Base-by-base conservation (phyloP, 345 rosid genomes). In the Syzygium aqueum region DNA sequence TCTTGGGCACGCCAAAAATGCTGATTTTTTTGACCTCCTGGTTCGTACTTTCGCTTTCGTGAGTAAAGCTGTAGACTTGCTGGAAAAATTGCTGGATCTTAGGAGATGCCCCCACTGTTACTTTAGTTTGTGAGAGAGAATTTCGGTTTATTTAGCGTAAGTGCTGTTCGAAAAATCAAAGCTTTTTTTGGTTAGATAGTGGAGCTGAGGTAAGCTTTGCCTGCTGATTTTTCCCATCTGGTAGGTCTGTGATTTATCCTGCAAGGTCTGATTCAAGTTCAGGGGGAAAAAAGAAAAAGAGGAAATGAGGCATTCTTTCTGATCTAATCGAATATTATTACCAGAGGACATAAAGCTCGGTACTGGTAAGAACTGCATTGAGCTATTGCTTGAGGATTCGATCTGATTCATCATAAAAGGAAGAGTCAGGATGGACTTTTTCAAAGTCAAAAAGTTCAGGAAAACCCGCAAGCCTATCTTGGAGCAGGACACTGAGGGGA, bases 391-490 rank as follows among this genome's bases (percentile, higher is more conserved):
- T 37, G 50, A 17, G 57, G 50, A 73, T 22, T 50, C 19, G 13
- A 61, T 77, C 40, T 30, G 84, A 73, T 63, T 25, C 40, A 73
- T 40, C 43, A 63, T 63, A 37, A 59, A 50, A 84, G 28, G 28
- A 54, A 56, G 37, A 23, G 57, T 57, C 6, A 51, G 89, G 89
- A 97, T 96, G 99, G 95, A 95, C 90, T 93, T 97, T 88, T 91
- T 96, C 87, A 95, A 92, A 92, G 94, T 94, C 21, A 91, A 88
- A 67, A 97, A 91, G 92, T 93, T 96, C 52, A 94, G 93, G 85
- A 96, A 94, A 91, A 89, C 94, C 51, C 87, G 65, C 50, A 94
- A 93, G 87, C 90, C 92, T 87, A 89, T 77, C 73, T 83, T 88
- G 52, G 96, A 92, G 61, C 91, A 94, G 84, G 92, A 90, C 88